Conservation (phyloP, 2,329 filamentous ascomycete species). For the Phoma sp. region DNA sequence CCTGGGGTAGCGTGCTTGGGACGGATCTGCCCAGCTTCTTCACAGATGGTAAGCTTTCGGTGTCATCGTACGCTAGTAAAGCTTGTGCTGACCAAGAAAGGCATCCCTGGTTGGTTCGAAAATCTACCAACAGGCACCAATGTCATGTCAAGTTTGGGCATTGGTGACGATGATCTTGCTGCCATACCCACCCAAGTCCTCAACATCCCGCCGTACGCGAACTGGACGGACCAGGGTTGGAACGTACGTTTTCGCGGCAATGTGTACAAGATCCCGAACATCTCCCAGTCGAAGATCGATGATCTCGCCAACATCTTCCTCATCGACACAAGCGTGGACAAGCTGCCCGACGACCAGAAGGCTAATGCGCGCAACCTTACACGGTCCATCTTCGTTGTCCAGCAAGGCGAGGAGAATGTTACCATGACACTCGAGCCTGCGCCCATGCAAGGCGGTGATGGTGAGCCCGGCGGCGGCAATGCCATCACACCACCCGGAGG, state of each 20-base stretch:
- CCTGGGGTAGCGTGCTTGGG: slow-evolving; percentile 45
- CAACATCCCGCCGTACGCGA: slow-evolving; percentile 72
- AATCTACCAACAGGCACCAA: slow-evolving; percentile 68
- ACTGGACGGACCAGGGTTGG: slow-evolving; percentile 81
- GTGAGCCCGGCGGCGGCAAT: slow-evolving; percentile 58
- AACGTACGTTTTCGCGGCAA: slow-evolving; percentile 79
- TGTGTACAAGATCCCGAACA: slow-evolving; percentile 80
- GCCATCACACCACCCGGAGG: slow-evolving; percentile 64
- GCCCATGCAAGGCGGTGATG: slow-evolving; percentile 61
- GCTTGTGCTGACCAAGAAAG: slow-evolving; percentile 33
- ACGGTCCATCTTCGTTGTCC: slow-evolving; percentile 75
- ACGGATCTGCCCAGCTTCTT: slow-evolving; percentile 48
- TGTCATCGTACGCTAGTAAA: slow-evolving; percentile 18
- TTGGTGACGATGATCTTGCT: slow-evolving; percentile 65
- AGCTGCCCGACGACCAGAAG: slow-evolving; percentile 66
- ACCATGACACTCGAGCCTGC: slow-evolving; percentile 69
- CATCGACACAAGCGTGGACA: slow-evolving; percentile 67
- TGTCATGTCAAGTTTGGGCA: slow-evolving; percentile 68
- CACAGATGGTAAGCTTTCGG: slow-evolving; percentile 39
- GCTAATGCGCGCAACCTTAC: slow-evolving; percentile 77
- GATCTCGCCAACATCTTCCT: slow-evolving; percentile 75
- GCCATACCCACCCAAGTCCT: slow-evolving; percentile 73
- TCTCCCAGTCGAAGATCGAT: slow-evolving; percentile 69
- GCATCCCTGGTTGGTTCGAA: slow-evolving; percentile 70
- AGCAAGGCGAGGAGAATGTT: slow-evolving; percentile 71